Base-by-base conservation (phyloP, 1,139 yeast genomes). In the Williopsis jadinii region DNA sequence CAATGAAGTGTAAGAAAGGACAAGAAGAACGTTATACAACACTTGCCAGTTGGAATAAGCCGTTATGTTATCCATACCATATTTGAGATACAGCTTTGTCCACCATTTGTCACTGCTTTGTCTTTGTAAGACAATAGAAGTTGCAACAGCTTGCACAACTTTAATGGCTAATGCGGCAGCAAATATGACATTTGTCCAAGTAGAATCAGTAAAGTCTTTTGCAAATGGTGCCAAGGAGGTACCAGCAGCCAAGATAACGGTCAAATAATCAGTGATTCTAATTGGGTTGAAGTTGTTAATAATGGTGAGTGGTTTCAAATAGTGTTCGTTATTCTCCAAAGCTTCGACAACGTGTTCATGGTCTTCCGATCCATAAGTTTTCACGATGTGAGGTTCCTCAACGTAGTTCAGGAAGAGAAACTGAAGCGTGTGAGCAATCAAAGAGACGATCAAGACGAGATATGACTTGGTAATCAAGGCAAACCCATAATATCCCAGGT, bases 361-460 rank as follows among this genome's bases (percentile, higher is more conserved):
- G 9, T 48, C 32, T 11, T 56, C 60, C 48, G 64, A 44, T 37
- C 73, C 62, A 60, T 86, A 86, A 29, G 84, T 85, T 62, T 84
- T 84, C 47, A 84, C 90, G 53, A 86, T 86, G 61, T 86, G 95
- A 28, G 95, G 95, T 52, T 83, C 84, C 62, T 86, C 95, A 41
- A 86, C 90, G 48, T 71, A 70, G 49, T 81, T 82, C 60, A 86
- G 68, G 55, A 86, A 86, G 34, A 80, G 70, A 73, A 86, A 85
- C 60, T 86, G 95, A 46, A 80, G 69, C 46, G 83, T 74, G 61
- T 86, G 95, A 6, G 95, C 95, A 46, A 79, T 64, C 15, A 85
- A 66, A 1, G 95, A 85, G 31, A 84, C 83, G 28, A 75, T 66
- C 49, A 86, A 71, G 9, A 86, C 80, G 11, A 84, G 73, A 54